These are phyloP conservation scores for Amphibolis antarctica DNA, from an alignment of 106 monocot genomes.

Conservation along the genomic window DNA sequence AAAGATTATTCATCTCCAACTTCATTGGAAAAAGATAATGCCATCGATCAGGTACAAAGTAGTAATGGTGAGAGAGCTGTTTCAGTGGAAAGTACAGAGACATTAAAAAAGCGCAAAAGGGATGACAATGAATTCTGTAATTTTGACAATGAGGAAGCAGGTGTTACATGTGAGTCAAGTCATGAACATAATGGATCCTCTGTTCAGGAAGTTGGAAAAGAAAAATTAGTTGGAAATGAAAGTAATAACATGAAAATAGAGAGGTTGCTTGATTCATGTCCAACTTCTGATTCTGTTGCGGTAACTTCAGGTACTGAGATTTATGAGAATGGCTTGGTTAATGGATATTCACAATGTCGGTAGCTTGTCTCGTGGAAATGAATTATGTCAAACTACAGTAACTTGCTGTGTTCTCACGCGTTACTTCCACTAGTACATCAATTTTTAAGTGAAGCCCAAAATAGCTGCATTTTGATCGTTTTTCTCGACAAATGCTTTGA, in stretches of 20 bases:
- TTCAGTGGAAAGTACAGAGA: conserved; percentile 13
- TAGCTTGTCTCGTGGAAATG: background rate
- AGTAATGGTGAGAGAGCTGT: conserved; percentile 2
- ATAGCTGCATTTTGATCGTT: no score
- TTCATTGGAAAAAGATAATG: conserved; percentile 3
- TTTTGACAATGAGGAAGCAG: conserved; percentile 2
- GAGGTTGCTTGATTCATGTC: conserved; percentile 2
- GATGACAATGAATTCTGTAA: conserved; percentile 21
- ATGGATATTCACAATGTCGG: background rate
- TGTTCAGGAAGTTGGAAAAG: background rate
- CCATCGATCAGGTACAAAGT: conserved; percentile 7
- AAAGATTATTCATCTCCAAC: conserved; percentile 1
- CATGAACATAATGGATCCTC: background rate
- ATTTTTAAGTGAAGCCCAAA: no score
- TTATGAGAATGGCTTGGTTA: conserved; percentile 5
- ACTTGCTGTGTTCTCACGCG: no score
- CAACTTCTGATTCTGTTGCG: background rate
- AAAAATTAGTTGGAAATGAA: conserved; percentile 4
- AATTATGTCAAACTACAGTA: background rate
- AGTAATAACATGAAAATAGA: background rate
- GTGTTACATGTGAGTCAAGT: background rate
- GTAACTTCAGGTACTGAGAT: conserved; percentile 3
- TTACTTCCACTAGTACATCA: no score
- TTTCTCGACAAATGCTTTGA: no score
- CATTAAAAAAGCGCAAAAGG: conserved; percentile 72